Evolutionary conservation across 805 yeast species (phyloP).

Genomic region (Starmerella gropengiesseri): DNA sequence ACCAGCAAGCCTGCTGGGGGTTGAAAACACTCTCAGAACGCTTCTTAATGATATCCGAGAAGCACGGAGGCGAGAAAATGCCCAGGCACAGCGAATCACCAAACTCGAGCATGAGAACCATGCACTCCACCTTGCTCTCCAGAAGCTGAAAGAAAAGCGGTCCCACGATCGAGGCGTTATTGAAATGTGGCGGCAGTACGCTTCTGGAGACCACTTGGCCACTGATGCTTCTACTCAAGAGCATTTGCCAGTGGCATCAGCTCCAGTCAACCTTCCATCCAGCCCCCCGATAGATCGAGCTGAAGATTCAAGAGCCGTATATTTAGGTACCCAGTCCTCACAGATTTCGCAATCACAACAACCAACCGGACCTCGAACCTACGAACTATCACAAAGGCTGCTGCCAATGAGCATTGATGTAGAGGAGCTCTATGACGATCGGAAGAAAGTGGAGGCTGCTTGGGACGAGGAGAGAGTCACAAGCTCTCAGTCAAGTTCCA

Average conservation of each 20-base stretch:
- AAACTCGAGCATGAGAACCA: constrained; percentile 6
- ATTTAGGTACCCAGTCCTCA: too few species aligned
- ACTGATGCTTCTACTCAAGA: neutral
- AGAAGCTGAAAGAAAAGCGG: constrained; percentile 3
- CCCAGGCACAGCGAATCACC: constrained; percentile 1
- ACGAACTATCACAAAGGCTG: constrained; percentile 7
- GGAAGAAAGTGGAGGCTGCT: neutral
- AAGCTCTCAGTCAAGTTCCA: neutral
- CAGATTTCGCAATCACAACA: neutral
- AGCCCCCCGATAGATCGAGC: constrained; percentile 7
- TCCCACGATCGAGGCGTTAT: constrained; percentile 8
- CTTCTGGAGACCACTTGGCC: neutral
- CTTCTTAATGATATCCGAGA: neutral
- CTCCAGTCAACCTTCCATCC: too few species aligned
- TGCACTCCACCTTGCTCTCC: constrained; percentile 6
- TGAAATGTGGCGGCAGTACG: constrained; percentile 8
- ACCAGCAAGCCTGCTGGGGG: neutral
- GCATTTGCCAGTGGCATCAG: too few species aligned
- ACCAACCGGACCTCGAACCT: neutral
- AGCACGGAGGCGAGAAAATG: neutral
- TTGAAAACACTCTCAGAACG: constrained; percentile 22
- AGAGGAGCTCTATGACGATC: constrained; percentile 3
- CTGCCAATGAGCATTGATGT: constrained; percentile 13
- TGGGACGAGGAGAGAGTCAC: neutral
- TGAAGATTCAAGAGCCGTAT: too few species aligned